Evolutionary conservation across 2,329 filamentous ascomycete species (phyloP), one percentile per base, ranked within the genome.

Genomic region (Drechslerella dactyloides): DNA sequence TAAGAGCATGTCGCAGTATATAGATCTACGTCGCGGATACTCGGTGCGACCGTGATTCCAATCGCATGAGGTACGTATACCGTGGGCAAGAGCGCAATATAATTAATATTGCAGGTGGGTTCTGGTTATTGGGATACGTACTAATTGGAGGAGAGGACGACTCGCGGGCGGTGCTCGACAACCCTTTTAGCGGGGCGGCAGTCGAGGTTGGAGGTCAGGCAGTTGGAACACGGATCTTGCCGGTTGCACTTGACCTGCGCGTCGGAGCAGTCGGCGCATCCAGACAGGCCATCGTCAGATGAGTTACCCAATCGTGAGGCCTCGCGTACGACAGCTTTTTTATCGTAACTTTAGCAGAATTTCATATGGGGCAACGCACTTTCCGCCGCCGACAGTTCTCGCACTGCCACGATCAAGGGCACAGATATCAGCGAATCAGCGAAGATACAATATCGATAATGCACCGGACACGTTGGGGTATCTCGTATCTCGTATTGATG

Each of bases 161-260:
- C 68, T 60, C 68, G 53, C 40, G 68, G 68, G 48, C 68, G 68
- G 57, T 72, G 68, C 33, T 72, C 68, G 51, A 72, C 37, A 5
- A 72, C 44, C 17, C 68, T 54, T 44, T 72, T 72, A n/a, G 68
- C 68, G 27, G 68, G 68, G 17, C 68, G 33, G 52, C 68, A 72
- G n/a, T 72, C 60, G 40, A 72, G 51, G 50, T 72, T 72, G 30
- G 68, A 72, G 54, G 68, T 72, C 42, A 61, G 48, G 55, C 68
- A 72, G 46, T 72, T 72, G 27, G 68, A 72, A 51, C 68, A 72
- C 48, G 68, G 68, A 60, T 72, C 68, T 58, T 65, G 68, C 24
- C 68, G 60, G 51, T 72, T 72, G 35, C 68, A 72, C 60, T 72
- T 72, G 42, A 72, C 68, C 68, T 72, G 44, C n/a, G 17, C n/a